Evolutionary conservation across 2,329 filamentous ascomycete species (phyloP).

Genomic region (Ceratocystis albifundus): DNA sequence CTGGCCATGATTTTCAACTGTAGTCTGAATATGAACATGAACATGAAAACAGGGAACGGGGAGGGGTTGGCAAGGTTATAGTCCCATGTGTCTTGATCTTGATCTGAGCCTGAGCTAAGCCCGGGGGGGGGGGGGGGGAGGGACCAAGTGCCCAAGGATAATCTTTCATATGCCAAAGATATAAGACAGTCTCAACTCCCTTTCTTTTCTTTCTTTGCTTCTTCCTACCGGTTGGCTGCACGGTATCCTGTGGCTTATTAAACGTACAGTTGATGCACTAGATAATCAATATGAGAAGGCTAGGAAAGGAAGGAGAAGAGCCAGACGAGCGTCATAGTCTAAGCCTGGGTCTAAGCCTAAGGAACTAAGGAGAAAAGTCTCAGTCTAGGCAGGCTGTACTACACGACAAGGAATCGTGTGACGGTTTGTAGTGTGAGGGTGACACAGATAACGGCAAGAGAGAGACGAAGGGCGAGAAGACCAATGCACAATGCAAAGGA

Average conservation of each 20-base stretch:
- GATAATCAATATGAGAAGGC: not conserved
- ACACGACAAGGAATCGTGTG: not conserved
- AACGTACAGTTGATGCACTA: not conserved
- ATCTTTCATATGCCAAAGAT: not conserved
- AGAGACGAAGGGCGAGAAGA: not conserved
- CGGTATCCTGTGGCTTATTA: not conserved
- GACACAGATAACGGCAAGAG: not conserved
- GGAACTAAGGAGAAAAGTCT: not conserved
- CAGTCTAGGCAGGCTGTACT: not conserved
- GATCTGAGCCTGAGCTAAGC: constrained; percentile 1
- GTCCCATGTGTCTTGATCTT: not conserved
- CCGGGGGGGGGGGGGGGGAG: not conserved
- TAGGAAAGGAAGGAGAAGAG: not conserved
- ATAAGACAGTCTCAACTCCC: not conserved
- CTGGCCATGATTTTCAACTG: not conserved
- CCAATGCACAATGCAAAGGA: not conserved
- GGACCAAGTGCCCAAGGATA: not conserved
- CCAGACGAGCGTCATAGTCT: not conserved
- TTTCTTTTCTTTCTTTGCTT: not conserved
- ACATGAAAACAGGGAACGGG: not conserved
- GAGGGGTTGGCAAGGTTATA: not conserved
- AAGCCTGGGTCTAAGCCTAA: not conserved
- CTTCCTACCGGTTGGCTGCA: not conserved
- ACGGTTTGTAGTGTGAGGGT: not conserved
- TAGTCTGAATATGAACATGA: not conserved